Evolutionary conservation across 768 basidiomycete species (phyloP).

Genomic region (Boletus rubroflammeus): DNA sequence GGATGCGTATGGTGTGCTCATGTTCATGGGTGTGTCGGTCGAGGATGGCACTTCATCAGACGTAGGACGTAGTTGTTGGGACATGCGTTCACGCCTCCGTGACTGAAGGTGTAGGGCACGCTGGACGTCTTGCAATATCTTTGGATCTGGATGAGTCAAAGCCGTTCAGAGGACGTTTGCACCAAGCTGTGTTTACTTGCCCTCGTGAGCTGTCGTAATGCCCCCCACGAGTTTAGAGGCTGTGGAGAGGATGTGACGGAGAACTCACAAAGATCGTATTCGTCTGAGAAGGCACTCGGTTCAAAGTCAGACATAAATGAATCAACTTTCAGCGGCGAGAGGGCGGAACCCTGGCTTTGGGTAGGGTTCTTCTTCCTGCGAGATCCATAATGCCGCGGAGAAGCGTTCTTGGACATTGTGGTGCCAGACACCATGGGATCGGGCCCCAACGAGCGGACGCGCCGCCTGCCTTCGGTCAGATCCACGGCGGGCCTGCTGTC

Average conservation of each 20-base stretch:
- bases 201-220: slow-evolving; percentile 61
- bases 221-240: slow-evolving; percentile 10
- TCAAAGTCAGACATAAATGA: slow-evolving; percentile 33
- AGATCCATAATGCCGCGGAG: slow-evolving; percentile 15
- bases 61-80: slow-evolving; percentile 19
- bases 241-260: slow-evolving; percentile 1
- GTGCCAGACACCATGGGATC: slow-evolving; percentile 13
- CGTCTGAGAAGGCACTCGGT: slow-evolving; percentile 58
- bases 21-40: slow-evolving; percentile 25
- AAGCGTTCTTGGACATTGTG: slow-evolving; percentile 14
- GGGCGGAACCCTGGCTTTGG: slow-evolving; percentile 12
- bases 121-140: slow-evolving; percentile 76
- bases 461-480: slow-evolving; percentile 16
- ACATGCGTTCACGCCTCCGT: slow-evolving; percentile 61
- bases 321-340: slow-evolving; percentile 27
- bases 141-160: slow-evolving; percentile 52
- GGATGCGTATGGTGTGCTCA: slow-evolving; percentile 29
- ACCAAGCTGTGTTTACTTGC: slow-evolving; percentile 36
- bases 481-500: slow-evolving; percentile 10
- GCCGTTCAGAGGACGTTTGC: slow-evolving; percentile 10
- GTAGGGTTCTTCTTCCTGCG: slow-evolving; percentile 17
- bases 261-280: slow-evolving; percentile 72
- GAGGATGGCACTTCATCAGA: slow-evolving; percentile 23
- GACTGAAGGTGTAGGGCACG: slow-evolving; percentile 71
- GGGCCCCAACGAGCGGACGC: slow-evolving; percentile 21